These are phyloP conservation scores for Lenwebbia sp. DNA, from an alignment of 345 rosid genomes.

Conservation along the genomic window DNA sequence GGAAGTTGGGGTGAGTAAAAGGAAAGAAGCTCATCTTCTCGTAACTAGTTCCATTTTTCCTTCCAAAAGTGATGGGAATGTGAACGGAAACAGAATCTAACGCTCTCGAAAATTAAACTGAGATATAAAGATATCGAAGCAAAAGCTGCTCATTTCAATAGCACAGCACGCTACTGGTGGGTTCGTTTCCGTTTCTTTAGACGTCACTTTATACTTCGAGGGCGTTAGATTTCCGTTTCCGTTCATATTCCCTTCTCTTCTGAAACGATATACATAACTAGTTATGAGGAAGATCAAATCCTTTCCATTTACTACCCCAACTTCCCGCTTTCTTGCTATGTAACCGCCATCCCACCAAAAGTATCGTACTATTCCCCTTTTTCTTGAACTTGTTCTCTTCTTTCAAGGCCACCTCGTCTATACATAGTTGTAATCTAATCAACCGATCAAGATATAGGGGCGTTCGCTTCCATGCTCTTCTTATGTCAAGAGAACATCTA, in stretches of 20 bases:
- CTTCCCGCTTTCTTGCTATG: background rate
- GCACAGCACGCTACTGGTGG: background rate
- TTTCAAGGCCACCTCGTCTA: background rate
- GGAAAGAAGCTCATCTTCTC: background rate
- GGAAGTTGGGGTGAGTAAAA: background rate
- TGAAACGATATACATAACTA: background rate
- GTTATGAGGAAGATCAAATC: background rate
- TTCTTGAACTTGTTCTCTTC: background rate
- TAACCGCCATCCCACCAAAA: background rate
- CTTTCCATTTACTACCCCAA: background rate
- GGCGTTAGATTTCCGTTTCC: background rate
- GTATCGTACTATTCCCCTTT: background rate
- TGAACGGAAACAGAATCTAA: background rate
- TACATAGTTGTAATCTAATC: background rate
- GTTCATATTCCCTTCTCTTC: background rate
- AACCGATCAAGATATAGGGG: background rate
- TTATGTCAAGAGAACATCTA: background rate
- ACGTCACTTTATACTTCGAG: background rate
- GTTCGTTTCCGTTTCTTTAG: background rate
- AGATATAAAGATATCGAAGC: background rate
- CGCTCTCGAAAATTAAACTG: background rate
- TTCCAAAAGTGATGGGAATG: background rate
- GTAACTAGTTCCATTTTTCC: background rate
- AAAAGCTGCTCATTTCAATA: background rate
- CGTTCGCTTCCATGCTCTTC: background rate